These are phyloP conservation scores for Colletotrichum siamense DNA, from an alignment of 2,329 filamentous ascomycete species.

Conservation along the genomic window DNA sequence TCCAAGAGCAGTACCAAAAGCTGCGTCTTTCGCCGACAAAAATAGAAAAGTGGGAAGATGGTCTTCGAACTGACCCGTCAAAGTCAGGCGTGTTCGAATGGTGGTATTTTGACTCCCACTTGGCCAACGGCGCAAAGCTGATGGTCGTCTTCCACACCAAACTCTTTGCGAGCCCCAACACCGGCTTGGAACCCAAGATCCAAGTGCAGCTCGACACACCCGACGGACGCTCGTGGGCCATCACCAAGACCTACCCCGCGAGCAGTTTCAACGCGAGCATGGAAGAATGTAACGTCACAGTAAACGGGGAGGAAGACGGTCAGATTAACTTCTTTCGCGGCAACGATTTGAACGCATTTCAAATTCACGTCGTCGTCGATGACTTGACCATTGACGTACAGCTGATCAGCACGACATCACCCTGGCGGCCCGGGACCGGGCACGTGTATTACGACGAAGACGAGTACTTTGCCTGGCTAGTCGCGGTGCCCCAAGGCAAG, in stretches of 20 bases:
- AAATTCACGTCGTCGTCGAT: not conserved
- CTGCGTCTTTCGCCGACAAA: not conserved
- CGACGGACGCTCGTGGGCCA: not conserved
- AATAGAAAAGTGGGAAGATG: not conserved
- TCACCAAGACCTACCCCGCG: not conserved
- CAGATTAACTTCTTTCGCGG: not conserved
- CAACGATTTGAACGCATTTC: not conserved
- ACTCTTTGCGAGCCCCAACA: not conserved
- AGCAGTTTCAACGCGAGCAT: not conserved
- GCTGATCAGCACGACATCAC: not conserved
- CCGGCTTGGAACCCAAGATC: not conserved
- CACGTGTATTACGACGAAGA: not conserved
- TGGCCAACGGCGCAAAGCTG: not conserved
- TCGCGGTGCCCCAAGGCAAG: not conserved
- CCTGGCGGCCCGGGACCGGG: not conserved
- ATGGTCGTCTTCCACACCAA: not conserved
- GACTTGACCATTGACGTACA: not conserved
- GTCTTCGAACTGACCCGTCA: not conserved
- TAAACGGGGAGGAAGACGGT: not conserved
- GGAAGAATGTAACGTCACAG: not conserved
- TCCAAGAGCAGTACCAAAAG: not conserved
- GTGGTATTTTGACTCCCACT: not conserved
- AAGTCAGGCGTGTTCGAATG: not conserved
- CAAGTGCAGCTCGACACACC: not conserved
- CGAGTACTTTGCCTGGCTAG: not conserved